phyloP scores from a whole-genome alignment of 768 basidiomycete genomes.

The Kwoniella bestiolae region DNA sequence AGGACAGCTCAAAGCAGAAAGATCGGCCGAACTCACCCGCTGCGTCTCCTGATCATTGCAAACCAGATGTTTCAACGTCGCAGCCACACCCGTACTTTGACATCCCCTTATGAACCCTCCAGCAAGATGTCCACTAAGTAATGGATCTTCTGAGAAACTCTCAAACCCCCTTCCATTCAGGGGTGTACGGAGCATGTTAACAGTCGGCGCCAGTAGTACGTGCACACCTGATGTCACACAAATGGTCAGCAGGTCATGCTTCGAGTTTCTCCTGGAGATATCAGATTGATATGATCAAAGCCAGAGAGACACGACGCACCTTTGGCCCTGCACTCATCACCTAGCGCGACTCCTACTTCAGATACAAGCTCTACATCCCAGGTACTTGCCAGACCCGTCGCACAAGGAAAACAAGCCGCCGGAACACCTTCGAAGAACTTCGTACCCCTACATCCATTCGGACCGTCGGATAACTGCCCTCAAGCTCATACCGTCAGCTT shows the following conservation, averaged over 20 bases:
- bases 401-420: conserved; percentile 66
- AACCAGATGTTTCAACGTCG: conserved; percentile 81
- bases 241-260: too few relatives aligned
- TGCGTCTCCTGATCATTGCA: conserved; percentile 83
- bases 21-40: conserved; percentile 63
- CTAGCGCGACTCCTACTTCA: conserved; percentile 63
- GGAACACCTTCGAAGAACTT: conserved; percentile 65
- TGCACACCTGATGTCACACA: neutral
- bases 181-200: conserved; percentile 72
- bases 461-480: conserved; percentile 4
- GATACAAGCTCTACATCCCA: conserved; percentile 64
- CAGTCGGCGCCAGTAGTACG: conserved; percentile 71
- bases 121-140: conserved; percentile 10
- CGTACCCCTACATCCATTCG: conserved; percentile 34
- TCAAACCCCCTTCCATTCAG: conserved; percentile 59
- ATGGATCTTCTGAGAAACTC: conserved; percentile 29
- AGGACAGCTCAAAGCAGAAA: neutral
- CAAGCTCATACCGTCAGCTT: too few relatives aligned
- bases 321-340: conserved; percentile 64
- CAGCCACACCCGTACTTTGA: conserved; percentile 68
- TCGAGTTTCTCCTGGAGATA: too few relatives aligned
- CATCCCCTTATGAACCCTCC: neutral
- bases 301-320: conserved; percentile 34
- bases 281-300: too few relatives aligned
- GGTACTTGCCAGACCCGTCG: conserved; percentile 65